A percentile compares a stretch with the other conserved stretches of the same genome.
Evolutionary conservation across 106 monocot genomes (phyloP).

Genomic region (Chionographis japonica): DNA sequence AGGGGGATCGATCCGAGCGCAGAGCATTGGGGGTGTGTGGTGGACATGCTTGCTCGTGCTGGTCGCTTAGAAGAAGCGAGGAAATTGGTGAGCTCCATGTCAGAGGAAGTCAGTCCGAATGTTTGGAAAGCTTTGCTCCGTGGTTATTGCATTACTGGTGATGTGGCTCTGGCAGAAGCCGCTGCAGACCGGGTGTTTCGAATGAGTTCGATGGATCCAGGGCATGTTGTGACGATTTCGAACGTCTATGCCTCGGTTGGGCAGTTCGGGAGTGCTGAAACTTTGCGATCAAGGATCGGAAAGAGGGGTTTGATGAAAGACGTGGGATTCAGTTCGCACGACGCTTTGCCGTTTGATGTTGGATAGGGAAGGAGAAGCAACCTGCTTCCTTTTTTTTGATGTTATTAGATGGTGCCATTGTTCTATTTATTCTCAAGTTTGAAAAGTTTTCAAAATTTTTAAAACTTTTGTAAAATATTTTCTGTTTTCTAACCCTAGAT

Average conservation of each 20-base stretch:
- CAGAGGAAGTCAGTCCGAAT: not conserved
- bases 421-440: too few relatives aligned
- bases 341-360: conserved; percentile 9
- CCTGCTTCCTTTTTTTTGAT: too few relatives aligned
- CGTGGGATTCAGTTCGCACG: conserved; percentile 25
- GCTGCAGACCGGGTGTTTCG: conserved; percentile 23
- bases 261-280: conserved; percentile 30
- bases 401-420: too few relatives aligned
- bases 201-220: conserved; percentile 19
- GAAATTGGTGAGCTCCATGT: conserved; percentile 15
- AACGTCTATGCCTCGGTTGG: conserved; percentile 45
- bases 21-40: too few relatives aligned
- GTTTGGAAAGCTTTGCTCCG: conserved; percentile 44
- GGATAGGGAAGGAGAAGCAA: not conserved
- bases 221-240: conserved; percentile 33
- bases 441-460: too few relatives aligned
- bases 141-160: conserved; percentile 14
- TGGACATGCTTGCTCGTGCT: conserved; percentile 41
- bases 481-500: too few relatives aligned
- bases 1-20: conserved; percentile 17
- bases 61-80: conserved; percentile 29
- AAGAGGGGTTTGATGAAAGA: too few relatives aligned
- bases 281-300: conserved; percentile 21
- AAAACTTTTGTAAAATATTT: too few relatives aligned
- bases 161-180: conserved; percentile 15